Conservation (phyloP, 2,329 filamentous ascomycete genomes). For the Aureobasidium sp. region DNA sequence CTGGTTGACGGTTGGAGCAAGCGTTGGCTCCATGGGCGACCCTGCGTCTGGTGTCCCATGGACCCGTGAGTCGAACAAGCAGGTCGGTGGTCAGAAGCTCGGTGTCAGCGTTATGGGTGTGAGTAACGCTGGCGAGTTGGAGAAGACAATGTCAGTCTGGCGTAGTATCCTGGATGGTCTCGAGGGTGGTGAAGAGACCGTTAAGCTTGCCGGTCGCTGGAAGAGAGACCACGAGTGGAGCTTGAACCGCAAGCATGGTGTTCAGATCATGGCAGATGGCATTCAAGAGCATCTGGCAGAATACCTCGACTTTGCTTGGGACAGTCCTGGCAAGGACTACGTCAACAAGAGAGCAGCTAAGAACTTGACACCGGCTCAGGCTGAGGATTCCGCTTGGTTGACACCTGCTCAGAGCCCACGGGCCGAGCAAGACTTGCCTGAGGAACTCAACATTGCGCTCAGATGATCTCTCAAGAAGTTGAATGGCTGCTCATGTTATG, state of each 20-base stretch:
- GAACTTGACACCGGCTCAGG: not conserved
- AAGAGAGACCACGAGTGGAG: conserved; percentile 44
- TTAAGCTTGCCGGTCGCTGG: conserved; percentile 40
- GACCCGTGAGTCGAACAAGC: conserved; percentile 37
- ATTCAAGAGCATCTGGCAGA: conserved; percentile 52
- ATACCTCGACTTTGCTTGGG: conserved; percentile 59
- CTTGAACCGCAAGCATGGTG: conserved; percentile 36
- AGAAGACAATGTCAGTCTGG: conserved; percentile 54
- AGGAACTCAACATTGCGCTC: conserved; percentile 4
- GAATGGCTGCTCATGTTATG: not conserved
- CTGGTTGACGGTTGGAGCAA: conserved; percentile 43
- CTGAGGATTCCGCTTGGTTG: conserved; percentile 21
- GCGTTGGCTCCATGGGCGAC: conserved; percentile 45
- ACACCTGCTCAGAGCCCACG: conserved; percentile 26
- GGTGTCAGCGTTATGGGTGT: conserved; percentile 59
- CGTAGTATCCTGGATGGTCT: conserved; percentile 42
- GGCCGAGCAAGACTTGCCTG: conserved; percentile 18
- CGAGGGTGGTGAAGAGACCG: conserved; percentile 39
- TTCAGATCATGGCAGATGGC: conserved; percentile 42
- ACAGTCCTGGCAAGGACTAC: conserved; percentile 41
- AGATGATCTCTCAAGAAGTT: not conserved
- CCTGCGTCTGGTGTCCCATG: conserved; percentile 41
- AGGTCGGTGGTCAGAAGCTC: conserved; percentile 43
- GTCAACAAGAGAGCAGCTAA: conserved; percentile 26
- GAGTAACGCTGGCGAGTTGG: conserved; percentile 49